These are phyloP conservation scores for Ajuga reptans DNA, from an alignment of 305 asterid species.

Conservation along the genomic window DNA sequence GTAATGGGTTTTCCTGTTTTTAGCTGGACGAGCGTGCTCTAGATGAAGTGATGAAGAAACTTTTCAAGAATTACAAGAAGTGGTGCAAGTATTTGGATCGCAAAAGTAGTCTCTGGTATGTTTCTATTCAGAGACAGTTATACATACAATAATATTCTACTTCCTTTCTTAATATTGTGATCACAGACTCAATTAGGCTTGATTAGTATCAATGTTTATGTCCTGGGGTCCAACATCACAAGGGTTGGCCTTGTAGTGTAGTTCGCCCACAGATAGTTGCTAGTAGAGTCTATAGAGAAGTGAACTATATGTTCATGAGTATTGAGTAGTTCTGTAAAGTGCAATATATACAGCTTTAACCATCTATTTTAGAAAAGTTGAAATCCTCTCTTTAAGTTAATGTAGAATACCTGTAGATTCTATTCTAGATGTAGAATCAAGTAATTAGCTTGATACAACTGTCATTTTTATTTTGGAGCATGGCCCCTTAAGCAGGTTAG, in stretches of 20 bases:
- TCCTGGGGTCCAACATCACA: slow-evolving; percentile 3
- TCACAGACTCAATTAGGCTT: background rate
- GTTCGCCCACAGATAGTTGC: background rate
- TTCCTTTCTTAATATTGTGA: slow-evolving; percentile 1
- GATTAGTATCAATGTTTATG: background rate
- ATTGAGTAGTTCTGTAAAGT: background rate
- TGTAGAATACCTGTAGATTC: background rate
- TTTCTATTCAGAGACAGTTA: background rate
- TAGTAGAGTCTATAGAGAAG: background rate
- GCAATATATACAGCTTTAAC: background rate
- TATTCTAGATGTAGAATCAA: background rate
- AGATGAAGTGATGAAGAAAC: slow-evolving; percentile 95
- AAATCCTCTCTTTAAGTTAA: background rate
- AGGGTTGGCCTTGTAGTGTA: slow-evolving; percentile 6
- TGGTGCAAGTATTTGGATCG: slow-evolving; percentile 99
- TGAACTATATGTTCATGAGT: background rate
- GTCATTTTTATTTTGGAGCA: background rate
- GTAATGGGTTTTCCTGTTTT: slow-evolving; percentile 7
- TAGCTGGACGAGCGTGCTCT: slow-evolving; percentile 95
- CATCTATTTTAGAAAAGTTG: background rate
- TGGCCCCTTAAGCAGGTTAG: background rate
- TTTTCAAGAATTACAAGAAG: slow-evolving; percentile 92
- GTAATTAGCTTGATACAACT: background rate
- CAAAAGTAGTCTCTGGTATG: slow-evolving; percentile 86
- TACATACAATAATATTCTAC: background rate